phyloP scores from a whole-genome alignment of 208 protist genomes.

The Leishmania amazonensis region DNA sequence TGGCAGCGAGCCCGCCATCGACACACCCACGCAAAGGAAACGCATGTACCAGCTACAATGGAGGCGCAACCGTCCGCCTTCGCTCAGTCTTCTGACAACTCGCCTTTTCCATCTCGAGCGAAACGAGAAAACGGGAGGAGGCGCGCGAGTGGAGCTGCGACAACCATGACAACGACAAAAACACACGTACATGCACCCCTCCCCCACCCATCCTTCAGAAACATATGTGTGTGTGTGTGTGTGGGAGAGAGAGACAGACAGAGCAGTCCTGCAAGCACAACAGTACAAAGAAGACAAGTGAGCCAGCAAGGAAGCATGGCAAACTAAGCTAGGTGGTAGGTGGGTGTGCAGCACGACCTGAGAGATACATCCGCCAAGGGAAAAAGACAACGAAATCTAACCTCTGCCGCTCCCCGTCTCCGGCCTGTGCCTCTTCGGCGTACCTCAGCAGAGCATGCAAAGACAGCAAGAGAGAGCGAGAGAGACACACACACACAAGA shows the following conservation, averaged over 20 bases:
- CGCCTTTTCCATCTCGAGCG: not conserved
- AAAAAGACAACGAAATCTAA: not conserved
- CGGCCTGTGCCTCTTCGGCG: not conserved
- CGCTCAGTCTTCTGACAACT: not conserved
- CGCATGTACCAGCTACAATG: not conserved
- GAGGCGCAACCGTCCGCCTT: not conserved
- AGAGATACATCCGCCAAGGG: not conserved
- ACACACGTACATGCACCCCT: not conserved
- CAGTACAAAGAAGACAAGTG: not conserved
- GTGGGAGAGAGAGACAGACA: too few species aligned
- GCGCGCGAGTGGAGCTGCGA: not conserved
- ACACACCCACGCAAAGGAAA: not conserved
- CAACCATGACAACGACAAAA: not conserved
- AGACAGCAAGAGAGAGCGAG: not conserved
- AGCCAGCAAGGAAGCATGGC: not conserved
- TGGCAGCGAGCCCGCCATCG: not conserved
- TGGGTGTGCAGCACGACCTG: not conserved
- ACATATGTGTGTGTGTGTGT: too few species aligned
- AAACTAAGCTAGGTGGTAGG: not conserved
- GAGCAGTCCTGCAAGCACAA: not conserved
- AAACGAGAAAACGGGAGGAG: constrained; percentile 7
- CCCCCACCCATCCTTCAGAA: not conserved
- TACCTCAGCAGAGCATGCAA: not conserved
- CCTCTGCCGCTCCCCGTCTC: not conserved
- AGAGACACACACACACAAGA: not conserved